These are phyloP conservation scores for Hymenotorrendiella dingleyae DNA, from an alignment of 2,329 filamentous ascomycete genomes.

Conservation along the genomic window DNA sequence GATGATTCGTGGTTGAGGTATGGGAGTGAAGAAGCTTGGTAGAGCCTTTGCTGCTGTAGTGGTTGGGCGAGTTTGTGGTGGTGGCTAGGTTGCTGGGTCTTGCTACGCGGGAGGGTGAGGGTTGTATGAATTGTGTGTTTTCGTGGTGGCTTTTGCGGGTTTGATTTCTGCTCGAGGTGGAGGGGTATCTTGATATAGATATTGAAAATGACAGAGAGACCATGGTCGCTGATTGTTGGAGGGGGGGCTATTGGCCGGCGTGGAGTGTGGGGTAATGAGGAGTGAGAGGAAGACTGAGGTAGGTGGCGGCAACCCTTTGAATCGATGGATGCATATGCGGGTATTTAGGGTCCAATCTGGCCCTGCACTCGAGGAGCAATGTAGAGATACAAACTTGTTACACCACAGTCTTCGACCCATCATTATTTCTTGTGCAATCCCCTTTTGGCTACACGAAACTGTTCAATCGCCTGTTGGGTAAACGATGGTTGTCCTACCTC, in stretches of 20 bases:
- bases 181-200: not conserved
- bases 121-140: not conserved
- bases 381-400: too few relatives aligned
- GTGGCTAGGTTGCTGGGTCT: not conserved
- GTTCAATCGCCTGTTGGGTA: too few relatives aligned
- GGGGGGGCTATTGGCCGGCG: not conserved
- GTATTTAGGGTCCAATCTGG: too few relatives aligned
- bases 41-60: not conserved
- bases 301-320: too few relatives aligned
- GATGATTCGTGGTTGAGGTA: not conserved
- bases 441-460: too few relatives aligned
- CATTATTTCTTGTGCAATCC: too few relatives aligned
- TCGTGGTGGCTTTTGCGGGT: not conserved
- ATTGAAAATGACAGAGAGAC: not conserved
- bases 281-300: not conserved
- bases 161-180: not conserved
- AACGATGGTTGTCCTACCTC: too few relatives aligned
- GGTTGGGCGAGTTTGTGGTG: not conserved
- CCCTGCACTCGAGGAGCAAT: too few relatives aligned
- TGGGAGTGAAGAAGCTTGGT: not conserved
- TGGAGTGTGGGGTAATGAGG: not conserved
- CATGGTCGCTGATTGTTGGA: not conserved
- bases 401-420: too few relatives aligned
- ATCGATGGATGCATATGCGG: too few relatives aligned
- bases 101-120: not conserved